Base-by-base conservation (phyloP, 495 filamentous ascomycete species). In the Darksidea phi region DNA sequence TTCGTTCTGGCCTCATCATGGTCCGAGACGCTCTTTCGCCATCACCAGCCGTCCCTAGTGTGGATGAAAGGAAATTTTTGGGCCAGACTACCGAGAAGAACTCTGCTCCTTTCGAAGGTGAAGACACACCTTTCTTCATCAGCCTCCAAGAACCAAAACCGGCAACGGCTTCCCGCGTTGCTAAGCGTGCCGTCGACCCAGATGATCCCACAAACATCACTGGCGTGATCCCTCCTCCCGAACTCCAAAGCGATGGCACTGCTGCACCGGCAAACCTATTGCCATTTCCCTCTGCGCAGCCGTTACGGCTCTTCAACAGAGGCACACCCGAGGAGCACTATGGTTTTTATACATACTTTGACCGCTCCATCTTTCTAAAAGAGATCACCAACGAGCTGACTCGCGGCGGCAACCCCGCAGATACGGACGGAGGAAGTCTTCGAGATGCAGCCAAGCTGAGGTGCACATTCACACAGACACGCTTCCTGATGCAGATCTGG, bases 401-500 rank as follows among this genome's bases (percentile, higher is more conserved):
- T 21, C 26, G 73, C n/a, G 73, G 62, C 25, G 72, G 73, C 12
- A 68, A 74, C 23, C 69, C 80, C 0, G 76, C 75, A 13, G 90
- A 95, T 67, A 57, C 70, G 6, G 78, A 85, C 56, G 90, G 90
- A 20, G 92, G 91, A 0, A 77, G 82, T 1, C 72, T 75, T 17
- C 73, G 82, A 57, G 67, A 72, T 0, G 77, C 85, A 36, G 88
- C 90, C n/a, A 77, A 76, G 3, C 81, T 82, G 15, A 75, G 88
- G 18, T 89, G 93, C 59, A 94, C 88, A 15, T 96, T 88, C 84
- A 76, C 86, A 0, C 80, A 91, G 63, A 95, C 91, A 2, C 84
- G 93, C 10, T 90, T 95, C 73, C 83, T 90, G 8, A 89, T 97
- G 5, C 86, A 91, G 68, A 95, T 97, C 54, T 98, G 91, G 91